Conservation (phyloP, 208 protist genomes). For the Leishmania lainsoni region DNA sequence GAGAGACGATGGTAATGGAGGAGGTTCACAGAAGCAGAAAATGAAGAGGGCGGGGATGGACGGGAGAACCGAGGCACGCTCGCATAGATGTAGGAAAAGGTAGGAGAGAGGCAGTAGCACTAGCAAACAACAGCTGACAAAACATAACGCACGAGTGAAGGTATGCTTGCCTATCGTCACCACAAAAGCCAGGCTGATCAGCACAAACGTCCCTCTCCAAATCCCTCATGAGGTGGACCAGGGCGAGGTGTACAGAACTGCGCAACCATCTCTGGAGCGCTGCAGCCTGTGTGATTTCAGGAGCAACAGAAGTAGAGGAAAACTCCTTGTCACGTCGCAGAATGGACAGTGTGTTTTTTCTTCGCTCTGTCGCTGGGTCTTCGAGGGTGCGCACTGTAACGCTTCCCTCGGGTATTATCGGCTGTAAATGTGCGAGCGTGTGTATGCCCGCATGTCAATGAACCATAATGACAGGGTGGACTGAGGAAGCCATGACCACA, state of each 20-base stretch:
- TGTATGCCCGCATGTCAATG: background rate
- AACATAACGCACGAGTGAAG: background rate
- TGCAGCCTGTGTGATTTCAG: background rate
- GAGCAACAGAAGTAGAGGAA: background rate
- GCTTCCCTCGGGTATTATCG: background rate
- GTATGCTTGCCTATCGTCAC: background rate
- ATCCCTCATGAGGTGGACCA: background rate
- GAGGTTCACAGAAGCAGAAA: background rate
- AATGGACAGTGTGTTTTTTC: background rate
- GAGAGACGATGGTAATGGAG: too few relatives aligned
- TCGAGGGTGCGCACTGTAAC: background rate
- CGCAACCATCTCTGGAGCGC: background rate
- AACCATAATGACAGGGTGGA: too few relatives aligned
- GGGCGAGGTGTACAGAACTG: background rate
- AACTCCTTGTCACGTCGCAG: background rate
- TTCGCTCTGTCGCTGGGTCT: background rate
- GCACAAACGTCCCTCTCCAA: background rate
- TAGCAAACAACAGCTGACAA: background rate
- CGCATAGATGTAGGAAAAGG: background rate
- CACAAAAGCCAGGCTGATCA: background rate
- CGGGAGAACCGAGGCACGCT: background rate
- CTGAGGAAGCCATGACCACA: too few relatives aligned
- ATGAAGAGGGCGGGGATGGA: background rate
- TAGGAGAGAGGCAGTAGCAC: background rate
- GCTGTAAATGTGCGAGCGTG: background rate